phyloP scores from a whole-genome alignment of 352 stramenopile genomes.

The Pythium vanterpoolii region DNA sequence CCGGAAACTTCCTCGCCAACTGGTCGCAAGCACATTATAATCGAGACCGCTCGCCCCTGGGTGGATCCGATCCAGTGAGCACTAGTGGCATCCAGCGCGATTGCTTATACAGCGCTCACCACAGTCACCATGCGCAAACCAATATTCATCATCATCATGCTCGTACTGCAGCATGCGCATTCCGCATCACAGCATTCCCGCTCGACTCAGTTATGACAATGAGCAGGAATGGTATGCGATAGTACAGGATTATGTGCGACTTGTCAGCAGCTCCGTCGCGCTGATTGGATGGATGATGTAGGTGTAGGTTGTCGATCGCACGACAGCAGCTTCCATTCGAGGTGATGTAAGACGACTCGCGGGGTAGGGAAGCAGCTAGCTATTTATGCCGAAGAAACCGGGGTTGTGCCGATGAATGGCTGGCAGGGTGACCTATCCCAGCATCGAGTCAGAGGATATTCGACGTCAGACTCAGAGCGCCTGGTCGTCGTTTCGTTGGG shows the following conservation, averaged over 20 bases:
- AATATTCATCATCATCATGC: background rate
- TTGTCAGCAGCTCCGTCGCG: background rate
- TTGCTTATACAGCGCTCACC: background rate
- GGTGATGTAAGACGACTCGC: background rate
- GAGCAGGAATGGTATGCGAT: slow-evolving; percentile 1
- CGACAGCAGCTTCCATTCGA: background rate
- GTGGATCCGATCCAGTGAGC: background rate
- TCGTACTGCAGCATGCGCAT: background rate
- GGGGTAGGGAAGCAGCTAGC: background rate
- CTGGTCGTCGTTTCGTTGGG: no score
- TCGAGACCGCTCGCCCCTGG: no score
- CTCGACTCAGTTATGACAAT: slow-evolving; percentile 6
- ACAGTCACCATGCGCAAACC: background rate
- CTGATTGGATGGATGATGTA: background rate
- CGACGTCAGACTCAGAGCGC: background rate
- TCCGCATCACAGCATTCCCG: background rate
- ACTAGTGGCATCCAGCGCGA: background rate
- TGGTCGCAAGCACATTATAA: background rate
- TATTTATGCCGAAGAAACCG: background rate
- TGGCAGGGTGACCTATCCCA: background rate
- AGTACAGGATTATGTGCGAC: background rate
- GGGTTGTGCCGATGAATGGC: background rate
- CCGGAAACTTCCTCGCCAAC: background rate
- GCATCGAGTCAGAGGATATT: background rate
- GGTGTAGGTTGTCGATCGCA: background rate